Conservation (phyloP, 371 early-diverging fungal genomes). For the Blakeslea trispora region DNA sequence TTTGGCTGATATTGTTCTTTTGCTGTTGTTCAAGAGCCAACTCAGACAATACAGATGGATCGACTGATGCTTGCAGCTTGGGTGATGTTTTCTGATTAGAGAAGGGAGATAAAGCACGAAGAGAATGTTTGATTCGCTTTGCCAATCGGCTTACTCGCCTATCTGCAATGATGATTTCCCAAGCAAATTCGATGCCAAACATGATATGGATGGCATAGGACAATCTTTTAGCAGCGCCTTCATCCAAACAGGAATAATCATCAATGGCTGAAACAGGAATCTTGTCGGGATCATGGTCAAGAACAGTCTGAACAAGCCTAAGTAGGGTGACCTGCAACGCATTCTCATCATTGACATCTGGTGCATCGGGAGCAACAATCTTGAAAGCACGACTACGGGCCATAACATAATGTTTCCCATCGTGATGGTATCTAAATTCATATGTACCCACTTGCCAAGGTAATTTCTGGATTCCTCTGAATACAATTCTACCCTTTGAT, state of each 20-base stretch:
- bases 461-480: slow-evolving; percentile 52
- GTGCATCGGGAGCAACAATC: slow-evolving; percentile 14
- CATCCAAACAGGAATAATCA: slow-evolving; percentile 51
- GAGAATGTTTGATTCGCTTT: slow-evolving; percentile 13
- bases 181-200: slow-evolving; percentile 81
- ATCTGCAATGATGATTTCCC: slow-evolving; percentile 68
- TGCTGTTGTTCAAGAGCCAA: no score
- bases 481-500: slow-evolving; percentile 40
- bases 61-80: no score
- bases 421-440: slow-evolving; percentile 83
- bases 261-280: slow-evolving; percentile 52
- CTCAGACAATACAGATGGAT: no score
- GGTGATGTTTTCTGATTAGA: neutral
- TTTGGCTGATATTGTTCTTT: no score
- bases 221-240: slow-evolving; percentile 63
- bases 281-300: slow-evolving; percentile 38
- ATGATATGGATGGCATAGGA: slow-evolving; percentile 72
- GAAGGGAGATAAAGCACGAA: slow-evolving; percentile 10
- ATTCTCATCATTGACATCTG: slow-evolving; percentile 20
- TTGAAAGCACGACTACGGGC: slow-evolving; percentile 72
- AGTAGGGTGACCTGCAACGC: slow-evolving; percentile 18
- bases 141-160: slow-evolving; percentile 28
- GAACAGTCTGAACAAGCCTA: slow-evolving; percentile 23
- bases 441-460: slow-evolving; percentile 82
- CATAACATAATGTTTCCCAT: slow-evolving; percentile 73